Evolutionary conservation across 345 rosid species (phyloP), one percentile per base, ranked within the genome.

Genomic region (Garcia nutans): DNA sequence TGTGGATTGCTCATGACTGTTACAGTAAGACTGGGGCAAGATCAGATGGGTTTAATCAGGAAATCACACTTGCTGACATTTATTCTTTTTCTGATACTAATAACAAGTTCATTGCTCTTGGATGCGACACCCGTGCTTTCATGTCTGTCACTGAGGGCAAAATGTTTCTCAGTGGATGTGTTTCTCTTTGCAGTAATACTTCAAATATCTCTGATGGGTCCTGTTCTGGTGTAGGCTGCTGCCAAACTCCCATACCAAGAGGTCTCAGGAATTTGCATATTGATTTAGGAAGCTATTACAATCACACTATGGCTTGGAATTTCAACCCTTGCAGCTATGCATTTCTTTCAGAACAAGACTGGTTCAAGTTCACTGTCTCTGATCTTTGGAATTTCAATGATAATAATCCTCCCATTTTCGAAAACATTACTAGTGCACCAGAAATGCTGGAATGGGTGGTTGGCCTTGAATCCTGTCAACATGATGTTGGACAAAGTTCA

Each of bases 271-370:
- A 0, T 26, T 37, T 61, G 37, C 17, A 24, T 61, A 61, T 61
- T 61, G 65, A 61, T 61, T 61, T 61, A 61, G 65, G 65, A 61
- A 61, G 65, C 65, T 61, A 61, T 24, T 61, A 24, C 65, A 11
- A 61, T 20, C 65, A 24, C 19, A 61, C 17, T 5, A n/a, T 22
- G 15, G 31, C 31, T 7, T 59, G 31, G 63, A 23, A 23, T 59
- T 59, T 59, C 31, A 22, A 59, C 24, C 63, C 63, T 23, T 59
- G 28, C 63, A 59, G 63, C 31, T 59, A 22, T 23, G 63, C 63
- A 59, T 59, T 59, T 16, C 63, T 59, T 22, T 28, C 63, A 22
- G 31, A 59, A 23, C 63, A 59, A 59, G 63, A 59, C 22, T 59
- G 33, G 28, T 59, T 59, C 63, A 59, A 23, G 23, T 59, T 59